phyloP scores from a whole-genome alignment of 164 flowering plant genomes.

The Akebia trifoliata region DNA sequence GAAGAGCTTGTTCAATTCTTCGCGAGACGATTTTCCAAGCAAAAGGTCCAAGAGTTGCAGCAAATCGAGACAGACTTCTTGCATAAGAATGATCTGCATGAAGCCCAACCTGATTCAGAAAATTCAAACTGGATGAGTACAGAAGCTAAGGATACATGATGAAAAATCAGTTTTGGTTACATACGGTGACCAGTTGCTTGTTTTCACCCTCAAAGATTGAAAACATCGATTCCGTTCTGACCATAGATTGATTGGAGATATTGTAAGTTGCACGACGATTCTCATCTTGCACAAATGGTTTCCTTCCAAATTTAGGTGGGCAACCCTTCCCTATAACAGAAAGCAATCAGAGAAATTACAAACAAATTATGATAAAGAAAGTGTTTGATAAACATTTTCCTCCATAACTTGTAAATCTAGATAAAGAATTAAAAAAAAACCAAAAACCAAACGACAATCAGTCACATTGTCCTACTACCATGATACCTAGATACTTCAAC shows the following conservation, averaged over 20 bases:
- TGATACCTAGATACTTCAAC: too few relatives aligned
- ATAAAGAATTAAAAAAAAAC: too few relatives aligned
- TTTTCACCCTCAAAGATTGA: conserved; percentile 68
- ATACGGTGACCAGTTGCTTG: conserved; percentile 81
- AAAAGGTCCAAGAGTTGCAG: conserved; percentile 82
- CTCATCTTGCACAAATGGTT: conserved; percentile 49
- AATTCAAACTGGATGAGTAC: conserved; percentile 15
- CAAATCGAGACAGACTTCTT: conserved; percentile 88
- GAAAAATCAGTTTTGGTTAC: conserved; percentile 21
- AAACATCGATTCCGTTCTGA: conserved; percentile 47
- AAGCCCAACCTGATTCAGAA: conserved; percentile 72
- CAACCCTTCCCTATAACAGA: conserved; percentile 50
- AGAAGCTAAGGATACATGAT: not conserved
- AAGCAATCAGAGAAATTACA: conserved; percentile 10
- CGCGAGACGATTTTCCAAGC: conserved; percentile 89
- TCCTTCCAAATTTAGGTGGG: conserved; percentile 55
- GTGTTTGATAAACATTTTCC: too few relatives aligned
- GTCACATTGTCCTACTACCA: too few relatives aligned
- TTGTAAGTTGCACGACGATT: conserved; percentile 74
- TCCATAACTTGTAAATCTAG: too few relatives aligned
- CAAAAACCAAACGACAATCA: too few relatives aligned
- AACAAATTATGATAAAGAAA: not conserved
- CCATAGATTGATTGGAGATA: conserved; percentile 38
- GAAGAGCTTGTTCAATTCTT: conserved; percentile 71
- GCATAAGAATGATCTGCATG: conserved; percentile 83